Conservation (phyloP, 2,329 filamentous ascomycete genomes). For the Ascochyta fabae region DNA sequence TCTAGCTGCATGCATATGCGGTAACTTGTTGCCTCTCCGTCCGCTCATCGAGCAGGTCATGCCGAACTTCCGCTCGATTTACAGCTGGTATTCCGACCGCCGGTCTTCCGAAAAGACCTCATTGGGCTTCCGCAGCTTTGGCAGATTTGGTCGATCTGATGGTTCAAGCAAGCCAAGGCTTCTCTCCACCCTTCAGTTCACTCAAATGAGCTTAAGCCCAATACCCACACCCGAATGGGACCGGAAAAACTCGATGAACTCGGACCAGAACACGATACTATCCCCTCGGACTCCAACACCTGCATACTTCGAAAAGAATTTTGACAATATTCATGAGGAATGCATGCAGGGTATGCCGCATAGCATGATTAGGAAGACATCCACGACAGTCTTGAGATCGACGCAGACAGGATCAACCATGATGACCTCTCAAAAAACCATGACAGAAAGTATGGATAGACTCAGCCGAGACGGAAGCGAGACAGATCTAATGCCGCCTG, state of each 20-base stretch:
- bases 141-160: background rate
- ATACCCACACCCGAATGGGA: background rate
- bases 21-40: slow-evolving; percentile 23
- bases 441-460: slow-evolving; percentile 1
- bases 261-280: background rate
- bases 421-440: slow-evolving; percentile 1
- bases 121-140: background rate
- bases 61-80: slow-evolving; percentile 14
- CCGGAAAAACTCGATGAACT: background rate
- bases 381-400: background rate
- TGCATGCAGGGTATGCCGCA: background rate
- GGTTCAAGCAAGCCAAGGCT: slow-evolving; percentile 5
- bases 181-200: slow-evolving; percentile 13
- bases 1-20: slow-evolving; percentile 23
- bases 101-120: slow-evolving; percentile 9
- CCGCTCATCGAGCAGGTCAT: slow-evolving; percentile 20
- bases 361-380: background rate
- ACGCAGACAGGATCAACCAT: background rate
- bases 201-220: slow-evolving; percentile 1
- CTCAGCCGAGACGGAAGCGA: slow-evolving; percentile 13
- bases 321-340: background rate
- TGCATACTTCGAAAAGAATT: background rate
- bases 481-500: slow-evolving; percentile 10
- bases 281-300: background rate
- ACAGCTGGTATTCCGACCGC: slow-evolving; percentile 12